Percentiles rank a stretch among this genome's conserved stretches.
Conservation (phyloP, 345 rosid genomes). For the Turritis glabra region DNA sequence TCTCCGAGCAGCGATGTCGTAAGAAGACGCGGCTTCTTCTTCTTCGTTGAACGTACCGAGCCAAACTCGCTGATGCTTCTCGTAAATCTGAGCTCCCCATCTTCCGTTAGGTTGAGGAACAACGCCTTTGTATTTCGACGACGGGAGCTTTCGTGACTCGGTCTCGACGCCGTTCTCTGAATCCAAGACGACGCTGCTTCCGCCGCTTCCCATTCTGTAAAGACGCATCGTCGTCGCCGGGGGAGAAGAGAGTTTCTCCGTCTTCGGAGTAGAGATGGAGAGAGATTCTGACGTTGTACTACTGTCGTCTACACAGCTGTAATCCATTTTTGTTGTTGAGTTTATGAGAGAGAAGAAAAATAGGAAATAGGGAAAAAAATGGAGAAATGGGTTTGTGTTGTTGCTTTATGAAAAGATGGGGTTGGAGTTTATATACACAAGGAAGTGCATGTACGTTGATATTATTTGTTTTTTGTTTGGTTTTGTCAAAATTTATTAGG, state of each 20-base stretch:
- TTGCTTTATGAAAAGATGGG: slow-evolving; percentile 25
- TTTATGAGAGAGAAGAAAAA: not conserved
- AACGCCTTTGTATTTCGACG: slow-evolving; percentile 89
- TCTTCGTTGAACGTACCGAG: slow-evolving; percentile 89
- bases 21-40: slow-evolving; percentile 78
- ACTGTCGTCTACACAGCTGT: slow-evolving; percentile 56
- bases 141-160: slow-evolving; percentile 83
- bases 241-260: slow-evolving; percentile 9
- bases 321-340: slow-evolving; percentile 44
- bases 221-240: slow-evolving; percentile 47
- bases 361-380: not conserved
- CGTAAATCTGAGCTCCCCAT: slow-evolving; percentile 99
- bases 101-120: slow-evolving; percentile 94
- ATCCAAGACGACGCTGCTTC: slow-evolving; percentile 59
- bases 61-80: slow-evolving; percentile 94
- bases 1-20: slow-evolving; percentile 80
- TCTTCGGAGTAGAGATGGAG: slow-evolving; percentile 39
- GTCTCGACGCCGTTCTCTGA: slow-evolving; percentile 67
- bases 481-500: not conserved
- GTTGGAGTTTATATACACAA: slow-evolving; percentile 16
- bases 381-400: slow-evolving; percentile 1
- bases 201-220: slow-evolving; percentile 58
- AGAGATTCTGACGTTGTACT: slow-evolving; percentile 49
- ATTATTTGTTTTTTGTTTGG: too few species aligned
- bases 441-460: slow-evolving; percentile 36